These are phyloP conservation scores for Pelargonium cotyledonis DNA, from an alignment of 441 rosid genomes.

Conservation along the genomic window DNA sequence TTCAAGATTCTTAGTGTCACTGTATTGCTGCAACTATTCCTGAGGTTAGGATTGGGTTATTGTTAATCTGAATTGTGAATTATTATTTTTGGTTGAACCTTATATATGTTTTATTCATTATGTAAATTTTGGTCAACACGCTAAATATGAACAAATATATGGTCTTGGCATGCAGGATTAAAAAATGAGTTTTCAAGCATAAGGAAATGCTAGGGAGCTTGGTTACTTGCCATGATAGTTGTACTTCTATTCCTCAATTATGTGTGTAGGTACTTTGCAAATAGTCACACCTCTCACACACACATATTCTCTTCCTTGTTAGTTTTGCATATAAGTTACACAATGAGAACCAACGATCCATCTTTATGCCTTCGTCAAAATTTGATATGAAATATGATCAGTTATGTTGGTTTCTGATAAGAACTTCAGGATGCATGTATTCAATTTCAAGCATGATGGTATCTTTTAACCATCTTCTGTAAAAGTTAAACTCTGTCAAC, in stretches of 20 bases:
- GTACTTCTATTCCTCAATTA: neutral
- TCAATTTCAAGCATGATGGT: neutral
- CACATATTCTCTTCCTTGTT: neutral
- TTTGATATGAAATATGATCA: neutral
- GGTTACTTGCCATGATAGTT: neutral
- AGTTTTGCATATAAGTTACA: neutral
- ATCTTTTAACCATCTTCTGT: neutral
- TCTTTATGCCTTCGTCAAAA: neutral
- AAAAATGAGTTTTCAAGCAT: constrained; percentile 2
- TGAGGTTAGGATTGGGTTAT: neutral
- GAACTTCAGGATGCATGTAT: neutral
- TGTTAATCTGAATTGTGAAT: neutral
- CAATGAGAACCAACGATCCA: neutral
- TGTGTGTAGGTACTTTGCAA: neutral
- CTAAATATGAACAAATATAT: neutral
- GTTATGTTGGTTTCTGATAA: constrained; percentile 1
- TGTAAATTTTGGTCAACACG: neutral
- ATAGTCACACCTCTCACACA: neutral
- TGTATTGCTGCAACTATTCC: neutral
- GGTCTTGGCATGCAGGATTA: neutral
- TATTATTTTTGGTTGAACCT: neutral
- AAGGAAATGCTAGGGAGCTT: neutral
- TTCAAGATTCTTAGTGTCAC: constrained; percentile 9
- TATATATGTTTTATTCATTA: neutral
- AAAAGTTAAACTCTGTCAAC: neutral